Evolutionary conservation across 768 basidiomycete genomes (phyloP).

Genomic region (Phaffia australis): DNA sequence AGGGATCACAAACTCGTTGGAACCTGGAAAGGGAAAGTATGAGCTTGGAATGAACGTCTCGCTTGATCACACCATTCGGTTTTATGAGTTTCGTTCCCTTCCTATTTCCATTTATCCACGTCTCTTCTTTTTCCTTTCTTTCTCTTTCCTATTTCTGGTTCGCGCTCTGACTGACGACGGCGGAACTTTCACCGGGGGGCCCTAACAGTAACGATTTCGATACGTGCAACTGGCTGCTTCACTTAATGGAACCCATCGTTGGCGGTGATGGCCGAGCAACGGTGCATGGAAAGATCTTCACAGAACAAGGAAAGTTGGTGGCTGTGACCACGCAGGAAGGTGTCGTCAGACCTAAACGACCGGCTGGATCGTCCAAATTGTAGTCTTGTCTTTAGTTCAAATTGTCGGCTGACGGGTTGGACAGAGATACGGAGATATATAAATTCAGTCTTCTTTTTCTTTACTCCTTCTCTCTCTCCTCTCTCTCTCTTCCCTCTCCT

Average conservation of each 20-base stretch:
- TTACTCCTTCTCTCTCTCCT: too few relatives aligned
- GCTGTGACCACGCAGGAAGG: slow-evolving; percentile 76
- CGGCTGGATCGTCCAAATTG: too few relatives aligned
- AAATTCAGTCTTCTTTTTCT: too few relatives aligned
- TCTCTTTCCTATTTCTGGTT: not conserved
- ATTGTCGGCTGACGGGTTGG: too few relatives aligned
- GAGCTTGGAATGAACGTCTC: slow-evolving; percentile 37
- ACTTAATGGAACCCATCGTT: slow-evolving; percentile 35
- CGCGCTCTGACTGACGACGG: too few relatives aligned
- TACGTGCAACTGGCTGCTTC: slow-evolving; percentile 33
- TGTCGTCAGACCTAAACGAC: slow-evolving; percentile 37
- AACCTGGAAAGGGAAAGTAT: slow-evolving; percentile 13
- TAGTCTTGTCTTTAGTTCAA: too few relatives aligned
- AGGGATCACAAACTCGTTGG: slow-evolving; percentile 29
- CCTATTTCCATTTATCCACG: not conserved
- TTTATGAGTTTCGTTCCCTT: slow-evolving; percentile 29
- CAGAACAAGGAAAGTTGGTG: slow-evolving; percentile 53
- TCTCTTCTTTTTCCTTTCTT: not conserved
- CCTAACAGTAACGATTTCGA: slow-evolving; percentile 26
- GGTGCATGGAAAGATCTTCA: slow-evolving; percentile 51
- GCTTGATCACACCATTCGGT: slow-evolving; percentile 36
- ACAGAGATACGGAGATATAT: too few relatives aligned
- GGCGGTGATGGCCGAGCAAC: slow-evolving; percentile 34
- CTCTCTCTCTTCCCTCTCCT: too few relatives aligned
- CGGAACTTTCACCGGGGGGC: not conserved